A percentile compares a stretch with the other conserved stretches of the same genome.
Conservation (phyloP, 1,139 yeast species). For the Debaryomycetaceae sp. region DNA sequence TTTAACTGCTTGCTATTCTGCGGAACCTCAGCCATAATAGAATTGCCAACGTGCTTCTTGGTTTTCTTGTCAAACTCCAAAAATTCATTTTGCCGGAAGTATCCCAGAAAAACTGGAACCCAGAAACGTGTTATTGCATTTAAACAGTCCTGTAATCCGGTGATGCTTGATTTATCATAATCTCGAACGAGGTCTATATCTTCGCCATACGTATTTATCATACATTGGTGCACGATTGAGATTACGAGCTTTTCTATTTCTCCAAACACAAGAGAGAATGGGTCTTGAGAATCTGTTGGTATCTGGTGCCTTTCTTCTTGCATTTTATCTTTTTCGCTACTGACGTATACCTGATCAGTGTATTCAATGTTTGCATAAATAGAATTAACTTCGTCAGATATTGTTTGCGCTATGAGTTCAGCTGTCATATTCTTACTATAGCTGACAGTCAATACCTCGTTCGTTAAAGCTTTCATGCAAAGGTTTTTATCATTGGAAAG, state of each 20-base stretch:
- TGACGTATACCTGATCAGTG: background rate
- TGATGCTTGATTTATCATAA: conserved; percentile 36
- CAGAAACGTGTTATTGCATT: conserved; percentile 46
- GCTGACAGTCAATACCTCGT: conserved; percentile 67
- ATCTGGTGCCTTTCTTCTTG: background rate
- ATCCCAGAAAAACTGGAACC: conserved; percentile 56
- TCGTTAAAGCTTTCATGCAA: conserved; percentile 71
- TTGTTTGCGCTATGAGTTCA: conserved; percentile 49
- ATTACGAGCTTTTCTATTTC: conserved; percentile 44
- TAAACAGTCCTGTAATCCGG: conserved; percentile 40
- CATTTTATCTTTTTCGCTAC: background rate
- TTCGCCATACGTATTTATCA: conserved; percentile 57
- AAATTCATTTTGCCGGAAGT: conserved; percentile 20
- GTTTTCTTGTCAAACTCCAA: conserved; percentile 6
- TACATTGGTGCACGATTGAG: conserved; percentile 50
- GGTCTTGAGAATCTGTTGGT: background rate
- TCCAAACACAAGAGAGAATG: conserved; percentile 15
- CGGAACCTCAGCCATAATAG: conserved; percentile 24
- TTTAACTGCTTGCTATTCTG: conserved; percentile 20
- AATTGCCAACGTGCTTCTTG: background rate
- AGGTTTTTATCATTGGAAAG: conserved; percentile 82
- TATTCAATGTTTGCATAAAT: background rate
- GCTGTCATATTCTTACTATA: conserved; percentile 61
- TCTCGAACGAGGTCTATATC: conserved; percentile 49
- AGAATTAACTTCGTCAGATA: conserved; percentile 34